Evolutionary conservation across 257 asterid genomes (phyloP).

Genomic region (Agastache rugosa): DNA sequence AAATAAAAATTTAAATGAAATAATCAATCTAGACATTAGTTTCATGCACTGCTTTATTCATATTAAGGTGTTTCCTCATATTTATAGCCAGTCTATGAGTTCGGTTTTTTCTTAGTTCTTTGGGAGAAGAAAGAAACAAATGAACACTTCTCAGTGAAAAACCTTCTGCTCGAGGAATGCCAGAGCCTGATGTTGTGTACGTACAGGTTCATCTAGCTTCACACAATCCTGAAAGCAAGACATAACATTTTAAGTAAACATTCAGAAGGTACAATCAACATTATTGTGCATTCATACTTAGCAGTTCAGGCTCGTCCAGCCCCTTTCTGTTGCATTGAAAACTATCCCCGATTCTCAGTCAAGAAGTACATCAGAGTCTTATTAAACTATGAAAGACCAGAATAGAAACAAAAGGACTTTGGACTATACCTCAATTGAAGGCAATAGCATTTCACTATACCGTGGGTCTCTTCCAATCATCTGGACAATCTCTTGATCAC

Average conservation of each 20-base stretch:
- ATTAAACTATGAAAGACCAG: conserved; percentile 7
- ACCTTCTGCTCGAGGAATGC: conserved; percentile 87
- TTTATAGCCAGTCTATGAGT: too few species aligned
- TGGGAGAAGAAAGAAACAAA: conserved; percentile 19
- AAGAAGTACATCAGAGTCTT: conserved; percentile 17
- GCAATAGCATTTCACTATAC: conserved; percentile 78
- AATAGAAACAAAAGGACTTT: conserved; percentile 5
- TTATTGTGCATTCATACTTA: neutral
- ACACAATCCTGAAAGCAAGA: conserved; percentile 79
- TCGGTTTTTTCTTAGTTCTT: neutral
- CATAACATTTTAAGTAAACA: conserved; percentile 26
- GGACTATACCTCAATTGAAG: conserved; percentile 82
- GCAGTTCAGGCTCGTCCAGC: conserved; percentile 21
- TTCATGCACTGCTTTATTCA: conserved; percentile 8
- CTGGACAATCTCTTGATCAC: conserved; percentile 98
- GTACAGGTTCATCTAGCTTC: conserved; percentile 47
- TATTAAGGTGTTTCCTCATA: neutral
- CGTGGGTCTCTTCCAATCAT: conserved; percentile 98
- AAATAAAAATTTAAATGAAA: neutral
- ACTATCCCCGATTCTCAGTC: neutral
- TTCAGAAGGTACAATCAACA: conserved; percentile 18
- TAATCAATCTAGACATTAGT: neutral
- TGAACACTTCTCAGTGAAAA: conserved; percentile 17
- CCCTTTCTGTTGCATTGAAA: conserved; percentile 9
- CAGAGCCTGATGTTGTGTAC: conserved; percentile 77